Conservation (phyloP, 2,329 filamentous ascomycete species). For the Monilinia polystroma region DNA sequence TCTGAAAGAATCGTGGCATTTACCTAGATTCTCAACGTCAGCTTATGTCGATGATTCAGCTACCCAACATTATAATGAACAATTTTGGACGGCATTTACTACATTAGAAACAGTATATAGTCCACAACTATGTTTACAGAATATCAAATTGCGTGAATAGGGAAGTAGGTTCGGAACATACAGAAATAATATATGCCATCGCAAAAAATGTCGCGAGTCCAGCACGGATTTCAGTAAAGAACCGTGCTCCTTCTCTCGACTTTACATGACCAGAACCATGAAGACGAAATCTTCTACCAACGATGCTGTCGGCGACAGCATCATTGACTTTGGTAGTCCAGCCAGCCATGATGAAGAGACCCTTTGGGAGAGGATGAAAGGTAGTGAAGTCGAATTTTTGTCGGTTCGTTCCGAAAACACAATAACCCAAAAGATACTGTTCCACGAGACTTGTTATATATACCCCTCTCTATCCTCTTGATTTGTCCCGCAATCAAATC, state of each 20-base stretch:
- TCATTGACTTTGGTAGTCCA: conserved; percentile 33
- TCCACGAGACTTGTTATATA: conserved; percentile 16
- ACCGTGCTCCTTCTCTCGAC: conserved; percentile 60
- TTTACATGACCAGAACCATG: conserved; percentile 73
- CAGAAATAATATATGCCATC: conserved; percentile 74
- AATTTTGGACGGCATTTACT: neutral
- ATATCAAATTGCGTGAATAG: no score
- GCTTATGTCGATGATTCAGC: conserved; percentile 64
- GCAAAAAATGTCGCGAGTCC: conserved; percentile 72
- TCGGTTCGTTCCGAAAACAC: conserved; percentile 3
- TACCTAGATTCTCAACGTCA: conserved; percentile 3
- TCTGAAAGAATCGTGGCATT: conserved; percentile 43
- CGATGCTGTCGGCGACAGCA: conserved; percentile 59
- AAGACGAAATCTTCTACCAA: conserved; percentile 75
- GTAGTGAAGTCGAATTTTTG: neutral
- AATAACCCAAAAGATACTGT: neutral
- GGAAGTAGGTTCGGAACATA: conserved; percentile 49
- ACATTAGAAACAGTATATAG: neutral
- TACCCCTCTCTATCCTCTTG: neutral
- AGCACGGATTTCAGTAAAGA: conserved; percentile 81
- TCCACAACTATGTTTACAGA: conserved; percentile 45
- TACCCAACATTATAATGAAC: conserved; percentile 40
- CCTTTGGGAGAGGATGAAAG: neutral
- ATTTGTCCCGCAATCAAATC: neutral
- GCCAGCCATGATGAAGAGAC: conserved; percentile 13